phyloP scores from a whole-genome alignment of 1,284 basidiomycete genomes.

The Chalciporus piperatoides region DNA sequence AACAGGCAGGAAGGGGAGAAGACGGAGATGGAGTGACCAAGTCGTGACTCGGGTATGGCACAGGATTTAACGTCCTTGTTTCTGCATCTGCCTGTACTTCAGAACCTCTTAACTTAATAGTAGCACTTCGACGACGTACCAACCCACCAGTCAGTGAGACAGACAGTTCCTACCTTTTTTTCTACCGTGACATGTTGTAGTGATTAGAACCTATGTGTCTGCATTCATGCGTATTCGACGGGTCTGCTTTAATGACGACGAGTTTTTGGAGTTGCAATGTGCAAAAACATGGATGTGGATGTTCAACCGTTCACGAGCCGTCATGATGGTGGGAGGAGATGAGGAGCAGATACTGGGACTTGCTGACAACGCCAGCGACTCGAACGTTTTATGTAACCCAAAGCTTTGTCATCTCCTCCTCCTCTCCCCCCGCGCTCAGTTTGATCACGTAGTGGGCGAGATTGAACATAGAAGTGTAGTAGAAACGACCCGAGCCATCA shows the following conservation, averaged over 20 bases:
- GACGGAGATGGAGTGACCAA: slow-evolving; percentile 24
- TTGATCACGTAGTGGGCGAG: not conserved
- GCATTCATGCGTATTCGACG: not conserved
- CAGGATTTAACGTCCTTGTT: not conserved
- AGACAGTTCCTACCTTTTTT: slow-evolving; percentile 5
- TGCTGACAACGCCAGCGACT: slow-evolving; percentile 34
- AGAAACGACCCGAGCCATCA: not conserved
- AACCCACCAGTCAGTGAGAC: not conserved
- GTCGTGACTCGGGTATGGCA: not conserved
- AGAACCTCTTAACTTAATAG: slow-evolving; percentile 8
- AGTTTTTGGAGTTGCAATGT: not conserved
- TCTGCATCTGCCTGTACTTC: slow-evolving; percentile 5
- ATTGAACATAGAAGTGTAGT: not conserved
- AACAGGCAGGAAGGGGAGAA: slow-evolving; percentile 29
- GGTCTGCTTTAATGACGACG: not conserved
- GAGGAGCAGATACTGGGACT: slow-evolving; percentile 26
- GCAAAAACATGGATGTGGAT: not conserved
- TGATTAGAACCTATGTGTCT: slow-evolving; percentile 4
- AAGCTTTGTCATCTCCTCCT: slow-evolving; percentile 33
- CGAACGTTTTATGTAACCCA: slow-evolving; percentile 34
- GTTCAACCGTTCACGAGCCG: not conserved
- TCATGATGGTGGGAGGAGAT: slow-evolving; percentile 35
- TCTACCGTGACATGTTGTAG: slow-evolving; percentile 17
- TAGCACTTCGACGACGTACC: slow-evolving; percentile 20
- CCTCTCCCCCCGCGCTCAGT: slow-evolving; percentile 5